These are phyloP conservation scores for Phlebopus sp. DNA, from an alignment of 1,284 basidiomycete genomes.

Conservation along the genomic window DNA sequence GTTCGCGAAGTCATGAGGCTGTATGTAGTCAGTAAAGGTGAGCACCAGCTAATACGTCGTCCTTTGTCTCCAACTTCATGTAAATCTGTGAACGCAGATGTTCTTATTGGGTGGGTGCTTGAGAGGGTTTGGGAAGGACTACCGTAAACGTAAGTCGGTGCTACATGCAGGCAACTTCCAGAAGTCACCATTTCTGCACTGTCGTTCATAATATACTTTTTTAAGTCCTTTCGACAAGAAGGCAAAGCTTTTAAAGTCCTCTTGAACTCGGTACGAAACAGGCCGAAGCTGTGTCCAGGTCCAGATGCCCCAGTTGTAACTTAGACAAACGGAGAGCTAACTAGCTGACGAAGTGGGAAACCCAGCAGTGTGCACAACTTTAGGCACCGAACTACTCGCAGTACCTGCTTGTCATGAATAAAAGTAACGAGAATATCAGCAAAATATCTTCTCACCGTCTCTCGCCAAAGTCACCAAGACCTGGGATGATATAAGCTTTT, in stretches of 20 bases:
- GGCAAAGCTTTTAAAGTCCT: no score
- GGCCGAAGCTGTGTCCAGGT: no score
- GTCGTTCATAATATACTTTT: not conserved
- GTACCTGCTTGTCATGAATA: slow-evolving; percentile 14
- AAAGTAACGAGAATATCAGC: not conserved
- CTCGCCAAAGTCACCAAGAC: slow-evolving; percentile 91
- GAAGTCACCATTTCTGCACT: not conserved
- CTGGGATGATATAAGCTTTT: slow-evolving; percentile 85
- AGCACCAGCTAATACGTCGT: not conserved
- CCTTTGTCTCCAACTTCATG: not conserved
- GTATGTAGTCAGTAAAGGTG: slow-evolving; percentile 12
- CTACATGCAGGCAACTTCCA: not conserved
- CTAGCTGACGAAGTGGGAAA: no score
- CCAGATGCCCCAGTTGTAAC: no score
- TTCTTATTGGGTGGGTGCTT: slow-evolving; percentile 12
- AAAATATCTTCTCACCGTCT: slow-evolving; percentile 51
- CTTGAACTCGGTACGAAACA: not conserved
- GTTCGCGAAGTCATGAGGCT: slow-evolving; percentile 15
- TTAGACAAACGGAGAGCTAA: no score
- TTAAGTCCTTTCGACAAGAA: no score
- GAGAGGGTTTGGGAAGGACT: slow-evolving; percentile 3
- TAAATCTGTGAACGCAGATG: slow-evolving; percentile 11
- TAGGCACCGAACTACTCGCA: slow-evolving; percentile 15
- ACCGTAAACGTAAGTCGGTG: not conserved
- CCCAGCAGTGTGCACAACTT: not conserved